Percentiles rank a stretch among this genome's conserved stretches.
Evolutionary conservation across 139 green algal species (phyloP).

Genomic region (Tetratostichococcus sp.): DNA sequence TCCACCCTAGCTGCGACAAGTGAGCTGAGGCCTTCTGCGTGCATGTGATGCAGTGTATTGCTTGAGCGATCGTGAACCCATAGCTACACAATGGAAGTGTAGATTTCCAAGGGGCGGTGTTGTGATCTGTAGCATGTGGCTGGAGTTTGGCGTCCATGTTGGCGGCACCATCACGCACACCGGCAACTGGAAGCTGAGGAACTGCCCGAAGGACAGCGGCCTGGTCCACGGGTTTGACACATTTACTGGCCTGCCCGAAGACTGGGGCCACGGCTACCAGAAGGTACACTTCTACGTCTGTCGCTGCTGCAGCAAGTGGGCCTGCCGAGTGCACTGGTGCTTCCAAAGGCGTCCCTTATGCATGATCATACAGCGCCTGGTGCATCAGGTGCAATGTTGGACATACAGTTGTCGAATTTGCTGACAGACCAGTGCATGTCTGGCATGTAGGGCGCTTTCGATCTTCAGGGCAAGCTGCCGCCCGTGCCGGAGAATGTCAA

Average conservation of each 20-base stretch:
- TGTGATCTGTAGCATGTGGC: neutral
- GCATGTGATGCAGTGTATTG: too few species aligned
- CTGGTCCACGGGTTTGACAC: constrained; percentile 15
- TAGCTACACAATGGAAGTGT: too few species aligned
- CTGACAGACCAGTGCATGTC: too few species aligned
- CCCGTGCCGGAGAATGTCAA: constrained; percentile 8
- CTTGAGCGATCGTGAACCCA: too few species aligned
- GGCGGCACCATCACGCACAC: constrained; percentile 2
- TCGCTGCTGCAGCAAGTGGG: neutral
- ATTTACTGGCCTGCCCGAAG: constrained; percentile 11
- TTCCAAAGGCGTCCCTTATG: too few species aligned
- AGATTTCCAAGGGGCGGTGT: neutral
- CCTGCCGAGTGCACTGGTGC: too few species aligned
- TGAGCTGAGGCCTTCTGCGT: neutral
- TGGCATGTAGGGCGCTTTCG: constrained; percentile 11
- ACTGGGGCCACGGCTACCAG: constrained; percentile 1
- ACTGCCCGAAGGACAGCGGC: neutral
- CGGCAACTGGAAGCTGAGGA: constrained; percentile 2
- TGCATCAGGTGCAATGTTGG: too few species aligned
- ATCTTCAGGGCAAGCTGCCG: neutral
- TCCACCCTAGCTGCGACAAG: neutral
- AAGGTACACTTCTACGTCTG: too few species aligned
- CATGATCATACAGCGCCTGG: too few species aligned
- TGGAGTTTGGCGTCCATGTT: constrained; percentile 12
- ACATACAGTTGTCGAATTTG: too few species aligned